Evolutionary conservation across 352 stramenopile species (phyloP).

Genomic region (Globisporangium cystogenes): DNA sequence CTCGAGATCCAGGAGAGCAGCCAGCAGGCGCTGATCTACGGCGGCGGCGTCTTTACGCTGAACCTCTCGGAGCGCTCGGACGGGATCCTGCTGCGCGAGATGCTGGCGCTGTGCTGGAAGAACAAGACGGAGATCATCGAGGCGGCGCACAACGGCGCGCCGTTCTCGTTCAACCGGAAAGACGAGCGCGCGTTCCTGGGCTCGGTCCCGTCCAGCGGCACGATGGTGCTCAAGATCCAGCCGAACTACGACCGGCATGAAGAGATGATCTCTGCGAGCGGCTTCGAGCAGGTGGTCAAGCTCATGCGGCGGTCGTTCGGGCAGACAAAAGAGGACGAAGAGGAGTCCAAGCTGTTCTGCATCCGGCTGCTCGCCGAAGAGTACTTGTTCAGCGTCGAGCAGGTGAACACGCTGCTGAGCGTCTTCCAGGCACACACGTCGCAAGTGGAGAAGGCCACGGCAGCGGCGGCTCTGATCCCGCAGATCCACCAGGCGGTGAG

Average conservation of each 20-base stretch:
- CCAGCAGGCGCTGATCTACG: slow-evolving; percentile 39
- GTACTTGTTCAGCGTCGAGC: slow-evolving; percentile 46
- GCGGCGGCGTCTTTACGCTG: slow-evolving; percentile 41
- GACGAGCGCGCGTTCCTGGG: slow-evolving; percentile 48
- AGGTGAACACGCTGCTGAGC: slow-evolving; percentile 50
- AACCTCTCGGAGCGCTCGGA: slow-evolving; percentile 48
- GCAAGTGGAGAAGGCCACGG: slow-evolving; percentile 63
- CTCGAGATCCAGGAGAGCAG: slow-evolving; percentile 50
- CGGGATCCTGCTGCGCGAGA: slow-evolving; percentile 42
- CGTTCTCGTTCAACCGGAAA: slow-evolving; percentile 46
- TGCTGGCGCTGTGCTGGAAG: slow-evolving; percentile 47
- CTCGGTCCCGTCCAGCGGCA: slow-evolving; percentile 29
- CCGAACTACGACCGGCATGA: slow-evolving; percentile 57
- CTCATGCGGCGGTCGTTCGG: slow-evolving; percentile 45
- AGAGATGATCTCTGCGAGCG: slow-evolving; percentile 31
- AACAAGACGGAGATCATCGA: slow-evolving; percentile 60
- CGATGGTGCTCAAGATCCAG: slow-evolving; percentile 53
- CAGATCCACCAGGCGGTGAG: slow-evolving; percentile 36
- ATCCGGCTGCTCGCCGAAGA: slow-evolving; percentile 60
- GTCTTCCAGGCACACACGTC: slow-evolving; percentile 60
- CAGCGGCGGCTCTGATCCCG: slow-evolving; percentile 53
- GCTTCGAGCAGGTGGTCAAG: slow-evolving; percentile 31
- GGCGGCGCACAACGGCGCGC: slow-evolving; percentile 30
- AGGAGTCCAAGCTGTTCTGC: slow-evolving; percentile 55
- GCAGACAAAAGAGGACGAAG: slow-evolving; percentile 35